These are phyloP conservation scores for Paspalum notatum DNA, from an alignment of 176 grass and related monocot species.

Conservation along the genomic window DNA sequence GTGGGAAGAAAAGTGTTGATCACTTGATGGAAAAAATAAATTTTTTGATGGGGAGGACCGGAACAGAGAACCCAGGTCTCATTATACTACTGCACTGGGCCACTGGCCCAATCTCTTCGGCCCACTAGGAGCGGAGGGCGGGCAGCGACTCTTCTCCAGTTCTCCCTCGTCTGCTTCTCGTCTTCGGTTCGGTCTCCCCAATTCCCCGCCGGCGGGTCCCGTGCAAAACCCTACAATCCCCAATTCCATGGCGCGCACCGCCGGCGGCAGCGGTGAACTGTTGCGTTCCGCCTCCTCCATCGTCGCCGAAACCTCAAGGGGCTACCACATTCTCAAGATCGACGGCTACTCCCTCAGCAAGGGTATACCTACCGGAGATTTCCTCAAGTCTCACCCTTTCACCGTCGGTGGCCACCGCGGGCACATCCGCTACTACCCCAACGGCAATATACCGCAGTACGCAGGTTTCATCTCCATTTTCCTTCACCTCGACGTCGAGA, in stretches of 20 bases:
- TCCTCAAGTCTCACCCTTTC: conserved; percentile 34
- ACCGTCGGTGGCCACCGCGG: conserved; percentile 20
- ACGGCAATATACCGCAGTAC: neutral
- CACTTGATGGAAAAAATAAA: too few relatives aligned
- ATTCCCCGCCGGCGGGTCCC: neutral
- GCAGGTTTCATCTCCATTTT: conserved; percentile 10
- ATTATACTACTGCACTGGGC: neutral
- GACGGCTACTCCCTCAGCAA: conserved; percentile 20
- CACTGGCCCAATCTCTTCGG: neutral
- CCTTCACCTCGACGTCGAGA: neutral
- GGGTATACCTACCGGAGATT: neutral
- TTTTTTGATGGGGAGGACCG: too few relatives aligned
- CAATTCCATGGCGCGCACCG: neutral
- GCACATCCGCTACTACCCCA: conserved; percentile 35
- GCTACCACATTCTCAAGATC: conserved; percentile 28
- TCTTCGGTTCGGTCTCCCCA: neutral
- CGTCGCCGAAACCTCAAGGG: neutral
- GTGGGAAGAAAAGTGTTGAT: too few relatives aligned
- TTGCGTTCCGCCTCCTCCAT: neutral
- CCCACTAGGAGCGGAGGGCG: neutral
- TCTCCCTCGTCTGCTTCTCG: neutral
- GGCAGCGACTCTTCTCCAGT: too few relatives aligned
- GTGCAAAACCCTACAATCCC: neutral
- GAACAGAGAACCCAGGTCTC: too few relatives aligned
- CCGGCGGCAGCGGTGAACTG: neutral